Evolutionary conservation across 805 yeast genomes (phyloP).

Genomic region (Candida broadrunensis): DNA sequence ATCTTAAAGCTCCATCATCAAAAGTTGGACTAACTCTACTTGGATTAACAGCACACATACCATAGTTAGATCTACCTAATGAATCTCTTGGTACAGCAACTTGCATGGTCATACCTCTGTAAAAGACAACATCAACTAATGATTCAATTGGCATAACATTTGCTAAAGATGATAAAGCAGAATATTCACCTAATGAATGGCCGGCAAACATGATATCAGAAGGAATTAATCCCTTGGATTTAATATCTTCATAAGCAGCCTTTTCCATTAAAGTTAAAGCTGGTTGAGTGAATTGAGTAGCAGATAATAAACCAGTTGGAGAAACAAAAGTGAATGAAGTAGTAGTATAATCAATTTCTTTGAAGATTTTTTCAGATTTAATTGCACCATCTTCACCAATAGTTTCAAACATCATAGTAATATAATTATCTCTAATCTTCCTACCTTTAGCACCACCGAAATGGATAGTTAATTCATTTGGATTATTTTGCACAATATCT

Average conservation of each 20-base stretch:
- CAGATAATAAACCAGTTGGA: slow-evolving; percentile 92
- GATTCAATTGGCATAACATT: slow-evolving; percentile 99
- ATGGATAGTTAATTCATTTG: slow-evolving; percentile 90
- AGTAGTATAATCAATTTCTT: slow-evolving; percentile 78
- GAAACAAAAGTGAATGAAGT: slow-evolving; percentile 86
- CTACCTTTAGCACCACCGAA: slow-evolving; percentile 98
- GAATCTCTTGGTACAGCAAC: slow-evolving; percentile 99
- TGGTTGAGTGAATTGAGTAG: slow-evolving; percentile 99
- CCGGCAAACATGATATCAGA: slow-evolving; percentile 95
- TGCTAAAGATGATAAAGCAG: slow-evolving; percentile 94
- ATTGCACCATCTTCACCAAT: slow-evolving; percentile 79
- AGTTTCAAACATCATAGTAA: slow-evolving; percentile 96
- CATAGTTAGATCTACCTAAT: slow-evolving; percentile 93
- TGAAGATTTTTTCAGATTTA: slow-evolving; percentile 92
- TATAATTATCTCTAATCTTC: slow-evolving; percentile 89
- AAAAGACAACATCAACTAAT: slow-evolving; percentile 94
- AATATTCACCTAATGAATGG: slow-evolving; percentile 98
- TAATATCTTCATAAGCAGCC: slow-evolving; percentile 97
- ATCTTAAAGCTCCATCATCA: slow-evolving; percentile 89
- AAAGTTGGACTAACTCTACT: slow-evolving; percentile 86
- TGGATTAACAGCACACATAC: slow-evolving; percentile 99
- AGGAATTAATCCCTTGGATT: slow-evolving; percentile 91
- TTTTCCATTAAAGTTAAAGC: slow-evolving; percentile 99
- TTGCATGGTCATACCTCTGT: slow-evolving; percentile 99
- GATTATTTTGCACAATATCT: slow-evolving; percentile 93